Base-by-base conservation (phyloP, 225 moss, liverwort and hornwort genomes). In the Neckera pumila region DNA sequence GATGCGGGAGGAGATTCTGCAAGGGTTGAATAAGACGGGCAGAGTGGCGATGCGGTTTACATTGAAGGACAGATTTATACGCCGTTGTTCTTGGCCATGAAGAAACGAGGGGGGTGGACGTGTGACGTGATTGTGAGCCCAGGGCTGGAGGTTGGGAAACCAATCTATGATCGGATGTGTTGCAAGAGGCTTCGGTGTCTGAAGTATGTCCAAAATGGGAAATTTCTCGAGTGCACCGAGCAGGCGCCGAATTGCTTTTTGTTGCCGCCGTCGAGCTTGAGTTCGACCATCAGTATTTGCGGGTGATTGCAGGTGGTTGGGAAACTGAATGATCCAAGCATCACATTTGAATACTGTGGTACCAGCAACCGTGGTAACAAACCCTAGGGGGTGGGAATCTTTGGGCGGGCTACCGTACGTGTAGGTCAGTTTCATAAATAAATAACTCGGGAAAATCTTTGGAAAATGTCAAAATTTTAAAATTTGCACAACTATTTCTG, bases 51-150 rank as follows among this genome's bases (percentile, higher is more conserved):
- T 92, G 8, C 8, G 7, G 0, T 92, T 5, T 86, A 57, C 47
- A 89, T 92, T 12, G 10, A 65, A 22, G 90, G 80, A 23, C 76
- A 92, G 59, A 67, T 90, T 25, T 90, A 86, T 34, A 90, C 92
- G 17, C 20, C 58, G 30, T 49, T 92, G 40, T 92, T 92, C 25
- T 71, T 90, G 62, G 88, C 86, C 1, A 62, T 82, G 92, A 90
- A 87, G 87, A 57, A 76, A 2, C 43, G 86, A 3, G n/a, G 57
- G 5, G 62, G 49, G 5, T 62, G 76, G 81, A 85, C 71, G 5
- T 92, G 92, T 20, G 90, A 92, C 49, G 30, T 90, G 63, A 92
- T 92, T 66, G 89, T 92, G 16, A 87, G 45, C 23, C 92, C 89
- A 14, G 27, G 34, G 2, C 11, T 12, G 8, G 80, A 84, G 4